Evolutionary conservation across 768 basidiomycete genomes (phyloP).

Genomic region (Pisolithus albus): DNA sequence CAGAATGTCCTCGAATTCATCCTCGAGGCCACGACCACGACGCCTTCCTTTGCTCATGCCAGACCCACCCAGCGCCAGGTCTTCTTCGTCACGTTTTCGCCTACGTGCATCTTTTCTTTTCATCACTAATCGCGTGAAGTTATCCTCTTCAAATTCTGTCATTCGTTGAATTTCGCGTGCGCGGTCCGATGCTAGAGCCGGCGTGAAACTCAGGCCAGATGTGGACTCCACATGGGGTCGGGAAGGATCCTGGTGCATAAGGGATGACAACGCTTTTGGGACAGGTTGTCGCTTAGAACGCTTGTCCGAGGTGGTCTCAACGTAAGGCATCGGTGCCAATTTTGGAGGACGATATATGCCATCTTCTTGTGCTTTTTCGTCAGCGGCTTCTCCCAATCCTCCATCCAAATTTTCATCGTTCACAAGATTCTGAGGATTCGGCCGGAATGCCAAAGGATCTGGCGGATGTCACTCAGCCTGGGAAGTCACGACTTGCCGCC

Average conservation of each 20-base stretch:
- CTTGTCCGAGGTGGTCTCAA: constrained; percentile 45
- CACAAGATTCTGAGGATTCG: constrained; percentile 75
- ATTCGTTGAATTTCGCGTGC: constrained; percentile 75
- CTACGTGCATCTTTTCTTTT: constrained; percentile 78
- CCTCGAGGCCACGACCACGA: constrained; percentile 66
- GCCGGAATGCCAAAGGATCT: constrained; percentile 92
- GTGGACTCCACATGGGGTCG: constrained; percentile 67
- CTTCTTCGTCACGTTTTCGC: constrained; percentile 74
- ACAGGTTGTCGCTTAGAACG: constrained; percentile 43
- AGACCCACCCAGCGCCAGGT: constrained; percentile 78
- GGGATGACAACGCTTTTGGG: constrained; percentile 57
- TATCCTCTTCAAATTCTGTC: constrained; percentile 89
- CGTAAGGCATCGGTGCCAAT: constrained; percentile 85
- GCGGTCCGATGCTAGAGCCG: constrained; percentile 51
- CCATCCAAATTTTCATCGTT: constrained; percentile 32
- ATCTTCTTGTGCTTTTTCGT: constrained; percentile 26
- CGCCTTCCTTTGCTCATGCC: constrained; percentile 48
- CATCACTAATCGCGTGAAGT: constrained; percentile 86
- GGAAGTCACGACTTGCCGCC: background rate
- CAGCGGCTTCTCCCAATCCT: constrained; percentile 24
- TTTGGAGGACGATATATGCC: constrained; percentile 81
- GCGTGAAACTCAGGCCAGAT: constrained; percentile 61
- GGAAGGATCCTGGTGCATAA: constrained; percentile 45
- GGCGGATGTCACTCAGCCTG: constrained; percentile 5
- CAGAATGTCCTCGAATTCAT: constrained; percentile 80